phyloP scores from a whole-genome alignment of 1,284 basidiomycete species.

The Leccinum pachyderme region DNA sequence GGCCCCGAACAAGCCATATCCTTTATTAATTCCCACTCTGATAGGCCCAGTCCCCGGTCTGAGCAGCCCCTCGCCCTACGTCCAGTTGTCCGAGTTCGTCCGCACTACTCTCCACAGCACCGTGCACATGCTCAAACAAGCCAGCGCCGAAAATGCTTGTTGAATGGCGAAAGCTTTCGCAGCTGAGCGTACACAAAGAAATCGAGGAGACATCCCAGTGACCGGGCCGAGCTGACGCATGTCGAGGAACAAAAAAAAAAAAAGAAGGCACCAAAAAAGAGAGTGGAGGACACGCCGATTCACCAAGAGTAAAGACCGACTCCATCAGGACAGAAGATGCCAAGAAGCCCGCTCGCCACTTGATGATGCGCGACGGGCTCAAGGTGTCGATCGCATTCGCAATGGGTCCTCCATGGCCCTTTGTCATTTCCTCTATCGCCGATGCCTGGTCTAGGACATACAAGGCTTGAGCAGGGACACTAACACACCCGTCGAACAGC shows the following conservation, averaged over 20 bases:
- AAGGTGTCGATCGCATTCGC: conserved; percentile 69
- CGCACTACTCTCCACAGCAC: too few species aligned
- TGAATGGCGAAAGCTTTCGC: neutral
- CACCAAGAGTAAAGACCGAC: conserved; percentile 84
- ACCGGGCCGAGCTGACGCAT: conserved; percentile 71
- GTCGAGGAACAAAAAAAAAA: conserved; percentile 63
- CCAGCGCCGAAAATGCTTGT: too few species aligned
- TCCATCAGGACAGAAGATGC: neutral
- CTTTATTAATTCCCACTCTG: too few species aligned
- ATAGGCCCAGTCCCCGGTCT: too few species aligned
- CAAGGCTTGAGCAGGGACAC: conserved; percentile 39
- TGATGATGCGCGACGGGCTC: neutral
- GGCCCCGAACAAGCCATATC: too few species aligned
- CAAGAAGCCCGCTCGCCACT: neutral
- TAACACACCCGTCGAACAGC: conserved; percentile 93
- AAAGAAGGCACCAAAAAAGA: too few species aligned
- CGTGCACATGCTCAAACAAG: too few species aligned
- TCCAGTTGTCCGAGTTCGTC: too few species aligned
- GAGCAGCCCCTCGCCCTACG: too few species aligned
- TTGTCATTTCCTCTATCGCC: conserved; percentile 4
- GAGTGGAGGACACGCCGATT: too few species aligned
- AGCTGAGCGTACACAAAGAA: neutral
- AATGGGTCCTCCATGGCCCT: conserved; percentile 47
- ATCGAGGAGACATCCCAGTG: conserved; percentile 65
- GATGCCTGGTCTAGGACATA: conserved; percentile 47